Evolutionary conservation across 2,329 filamentous ascomycete genomes (phyloP), one percentile per base, ranked within the genome.

Genomic region (Aureobasidium namibiae): DNA sequence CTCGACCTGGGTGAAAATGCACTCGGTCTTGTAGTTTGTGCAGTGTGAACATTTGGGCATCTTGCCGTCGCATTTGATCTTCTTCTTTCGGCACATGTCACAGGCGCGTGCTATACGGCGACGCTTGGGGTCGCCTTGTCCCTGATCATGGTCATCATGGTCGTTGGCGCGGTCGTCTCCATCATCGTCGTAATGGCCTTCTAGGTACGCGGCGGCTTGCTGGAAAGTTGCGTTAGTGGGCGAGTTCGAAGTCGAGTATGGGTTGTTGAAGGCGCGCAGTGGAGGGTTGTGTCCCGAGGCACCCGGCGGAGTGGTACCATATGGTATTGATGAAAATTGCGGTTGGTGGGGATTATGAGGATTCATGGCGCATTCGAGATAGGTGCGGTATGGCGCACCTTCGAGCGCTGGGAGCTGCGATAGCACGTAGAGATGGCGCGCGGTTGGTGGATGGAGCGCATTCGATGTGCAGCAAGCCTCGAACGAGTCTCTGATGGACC

Each of bases 21-120:
- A 99, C 67, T 96, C 91, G 5, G 92, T 96, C 80, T 96, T 96
- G 79, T 96, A 96, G 73, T 96, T 97, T 72, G 88, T 88, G 73
- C 92, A 99, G 75, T 97, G 94, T 8, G 90, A 92, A 75, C 94
- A 99, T 62, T 91, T 86, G 38, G 94, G 92, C 75, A 95, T 84
- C 76, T 95, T 96, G 65, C 94, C 92, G 71, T 97, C 94, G 74
- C 92, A 97, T 76, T 97, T 97, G 75, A 97, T 94, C 80, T 92
- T 96, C 75, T 87, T 87, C 77, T 95, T 96, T 67, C 92, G 83
- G 72, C 92, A 97, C 91, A 95, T 95, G 68, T 96, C 92, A 76
- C 91, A 96, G 54, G 91, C 91, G 76, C 90, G 84, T 62, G 91
- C 90, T 67, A 96, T 96, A 68, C 91, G 84, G 73, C 92, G 82